Base-by-base conservation (phyloP, 352 stramenopile species). In the Pythium aphanidermatum region DNA sequence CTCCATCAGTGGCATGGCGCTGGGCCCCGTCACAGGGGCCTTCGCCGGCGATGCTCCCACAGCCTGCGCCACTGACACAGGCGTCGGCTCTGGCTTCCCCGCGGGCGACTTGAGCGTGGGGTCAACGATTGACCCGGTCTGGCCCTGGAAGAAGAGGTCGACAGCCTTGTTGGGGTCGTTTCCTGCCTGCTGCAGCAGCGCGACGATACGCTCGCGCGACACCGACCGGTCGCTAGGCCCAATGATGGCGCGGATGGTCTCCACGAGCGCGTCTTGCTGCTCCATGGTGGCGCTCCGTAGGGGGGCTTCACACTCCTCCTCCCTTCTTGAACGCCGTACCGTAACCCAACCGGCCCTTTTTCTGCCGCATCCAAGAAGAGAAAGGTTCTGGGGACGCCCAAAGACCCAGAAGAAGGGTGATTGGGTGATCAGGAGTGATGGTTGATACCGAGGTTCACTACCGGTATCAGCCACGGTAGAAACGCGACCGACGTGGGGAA, bases 161-260 rank as follows among this genome's bases (percentile, higher is more conserved):
- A 92, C 74, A 3, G 76, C 79, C 56, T 92, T 92, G 64, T 92
- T 87, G 13, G 79, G 76, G 51, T 92, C 74, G 50, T 86, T 80
- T 20, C 49, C 60, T 9, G 76, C 76, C 48, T 80, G 48, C 3
- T 49, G n/a, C 6, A 92, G 58, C 39, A 92, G 60, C 60, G 52
- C 59, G 31, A 89, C 35, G 47, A 91, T 87, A 47, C 59, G 68
- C 14, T 87, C 72, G 38, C 71, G 70, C 23, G 79, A 83, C 28
- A 80, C 39, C 29, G 68, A 63, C 35, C 45, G 47, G 65, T 76
- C 67, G 58, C 55, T 72, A 12, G 70, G 65, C 2, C 73, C 78
- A 46, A 90, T 74, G 56, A 90, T 88, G 35, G 70, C 73, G 69
- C 78, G 78, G 62, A 90, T 90, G 17, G 69, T 68, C 20, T 85